Evolutionary conservation across 371 early-diverging fungal genomes (phyloP), one percentile per base, ranked within the genome.

Genomic region (Rhizopus delemar): DNA sequence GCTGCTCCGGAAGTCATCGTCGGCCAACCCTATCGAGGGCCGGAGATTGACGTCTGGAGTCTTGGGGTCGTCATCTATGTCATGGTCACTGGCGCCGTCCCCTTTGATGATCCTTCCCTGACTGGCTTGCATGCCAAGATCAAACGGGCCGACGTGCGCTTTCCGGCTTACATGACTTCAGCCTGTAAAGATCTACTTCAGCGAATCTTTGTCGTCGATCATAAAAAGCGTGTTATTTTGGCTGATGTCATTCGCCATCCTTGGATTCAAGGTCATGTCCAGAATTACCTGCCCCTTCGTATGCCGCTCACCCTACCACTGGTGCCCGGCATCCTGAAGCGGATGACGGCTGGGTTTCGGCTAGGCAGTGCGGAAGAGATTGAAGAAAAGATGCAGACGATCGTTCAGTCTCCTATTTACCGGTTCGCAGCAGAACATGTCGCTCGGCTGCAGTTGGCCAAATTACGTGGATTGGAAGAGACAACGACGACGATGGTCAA

Each of bases 21-120:
- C 36, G 97, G 95, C 3, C 81, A 87, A 46, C 83, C 88, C 4
- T 97, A 97, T 63, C 85, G 82, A 3, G 98, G 98, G 0, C 97
- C 98, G 12, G 98, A 96, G 66, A 89, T 97, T 7, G 98, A 98
- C 71, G 81, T 97, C 8, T 98, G 98, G 98, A 90, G 91, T 60
- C 81, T 98, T 60, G 99, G 98, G 8, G 93, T 98, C 33, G 92
- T 98, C 12, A 79, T 97, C 32, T 98, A 93, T 65, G 96, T 94
- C 6, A 88, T 97, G 67, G 90, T 95, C 5, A 92, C 91, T 55
- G 99, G 98, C 32, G 86, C 85, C 57, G 96, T 98, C 0, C 99
- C 99, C 0, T 98, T 98, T 80, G 94, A 97, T 69, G 98, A 97
- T 66, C 88, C 90, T 59, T 86, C 86, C 56, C 89, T 97, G 83